Base-by-base conservation (phyloP, 306 rosid species). In the Cucumis sativus region DNA sequence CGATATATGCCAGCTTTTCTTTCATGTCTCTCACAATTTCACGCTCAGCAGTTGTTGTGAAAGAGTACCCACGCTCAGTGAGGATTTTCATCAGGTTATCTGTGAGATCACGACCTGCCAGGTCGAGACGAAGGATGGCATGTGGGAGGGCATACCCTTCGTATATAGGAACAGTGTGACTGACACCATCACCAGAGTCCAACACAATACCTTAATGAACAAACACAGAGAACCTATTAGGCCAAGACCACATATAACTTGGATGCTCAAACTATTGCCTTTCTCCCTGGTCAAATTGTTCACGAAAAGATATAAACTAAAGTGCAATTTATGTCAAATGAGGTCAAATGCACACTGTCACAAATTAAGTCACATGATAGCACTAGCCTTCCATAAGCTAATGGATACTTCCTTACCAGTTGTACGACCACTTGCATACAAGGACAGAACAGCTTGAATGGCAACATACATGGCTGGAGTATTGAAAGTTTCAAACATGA, bases 381-480 rank as follows among this genome's bases (percentile, higher is more conserved):
- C 76, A 47, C 59, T 49, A 71, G 13, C 39, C 59, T 71, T 20
- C 75, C 8, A 70, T 49, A 20, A 71, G 59, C 28, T 20, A 15
- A 21, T 58, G 54, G 52, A 37, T 2, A 14, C 97, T 87, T 84
- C 97, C 97, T 87, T 84, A 95, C 99, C 99, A 64, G 99, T 95
- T 70, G 99, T 95, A 77, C 99, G 99, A 41, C 99, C 99, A 88
- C 99, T 95, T 21, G 99, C 97, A 79, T 95, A 95, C 20, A 95
- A 87, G 73, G 99, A 95, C 77, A 95, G 97, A 82, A 95, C 99
- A 30, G 99, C 99, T 86, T 95, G 99, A 84, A 95, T 95, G 84
- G 99, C 99, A 2, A 95, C 99, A 83, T 95, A 95, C 99, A 95
- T 95, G 14, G 99, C 99, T 41, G 99, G 99, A 79, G 99, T 80